Base-by-base conservation (phyloP, 2,329 filamentous ascomycete species). In the Metarhizium robertsii region DNA sequence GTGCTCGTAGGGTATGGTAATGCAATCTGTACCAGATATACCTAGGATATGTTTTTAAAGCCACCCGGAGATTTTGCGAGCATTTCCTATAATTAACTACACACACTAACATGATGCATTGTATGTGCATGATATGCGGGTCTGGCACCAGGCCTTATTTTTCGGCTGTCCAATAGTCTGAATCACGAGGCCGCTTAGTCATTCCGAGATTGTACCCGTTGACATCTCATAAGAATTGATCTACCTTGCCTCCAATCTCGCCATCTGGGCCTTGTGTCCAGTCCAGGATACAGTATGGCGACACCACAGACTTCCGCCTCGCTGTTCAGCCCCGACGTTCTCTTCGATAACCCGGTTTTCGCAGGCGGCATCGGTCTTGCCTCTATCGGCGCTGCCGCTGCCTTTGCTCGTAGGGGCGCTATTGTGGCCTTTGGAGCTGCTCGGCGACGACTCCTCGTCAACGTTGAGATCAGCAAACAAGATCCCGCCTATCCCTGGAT, bases 401-500 rank as follows among this genome's bases (percentile, higher is more conserved):
- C 90, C 13, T 83, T 95, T 62, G 89, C 86, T 34, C 90, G 94
- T 60, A 87, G 87, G 66, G 89, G 88, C 38, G 70, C 88, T 57
- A 81, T 92, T 58, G 78, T 84, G 64, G 84, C 84, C 54, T 85
- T 86, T n/a, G 80, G 81, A 47, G 78, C 95, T 55, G 74, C 96
- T 57, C 88, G 90, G 52, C 85, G 87, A 53, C 89, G 92, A 51
- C 84, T 99, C 73, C 84, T 99, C 34, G 90, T 97, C 64, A 91
- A 96, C 65, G 85, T 99, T 65, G 94, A 99, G 72, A 96, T 99
- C 71, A 92, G 89, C 70, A 88, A 90, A 67, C 89, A 92, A 65
- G 94, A 99, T 72, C 85, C 90, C 48, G 92, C 92, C 2, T 99
- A 97, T 69, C 85, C 85, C 45, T 97, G 92, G 92, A 84, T 99